Evolutionary conservation across 2,329 filamentous ascomycete species (phyloP).

Genomic region (Clonostachys solani): DNA sequence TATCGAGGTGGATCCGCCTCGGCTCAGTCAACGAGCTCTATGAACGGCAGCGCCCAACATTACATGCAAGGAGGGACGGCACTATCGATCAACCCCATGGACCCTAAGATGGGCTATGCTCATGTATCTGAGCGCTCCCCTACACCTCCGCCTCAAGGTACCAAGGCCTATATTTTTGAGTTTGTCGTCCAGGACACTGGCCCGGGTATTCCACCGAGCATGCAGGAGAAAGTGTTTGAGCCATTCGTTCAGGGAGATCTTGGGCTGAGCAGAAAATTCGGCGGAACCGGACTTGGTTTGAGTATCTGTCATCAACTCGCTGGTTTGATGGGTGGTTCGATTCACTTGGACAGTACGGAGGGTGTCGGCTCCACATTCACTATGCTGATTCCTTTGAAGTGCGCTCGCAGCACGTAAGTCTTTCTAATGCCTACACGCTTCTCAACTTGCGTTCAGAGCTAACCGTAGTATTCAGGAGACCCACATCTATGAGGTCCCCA

Average conservation of each 20-base stretch:
- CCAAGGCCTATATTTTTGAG: conserved; percentile 71
- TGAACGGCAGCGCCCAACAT: neutral
- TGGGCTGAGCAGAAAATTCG: conserved; percentile 83
- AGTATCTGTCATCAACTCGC: conserved; percentile 89
- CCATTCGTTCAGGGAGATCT: conserved; percentile 93
- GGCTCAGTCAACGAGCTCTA: conserved; percentile 44
- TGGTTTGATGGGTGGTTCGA: conserved; percentile 74
- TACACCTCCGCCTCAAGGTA: conserved; percentile 55
- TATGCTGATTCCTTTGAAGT: conserved; percentile 77
- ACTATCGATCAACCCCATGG: conserved; percentile 58
- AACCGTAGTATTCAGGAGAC: neutral
- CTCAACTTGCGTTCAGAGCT: too few relatives aligned
- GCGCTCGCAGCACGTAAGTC: conserved; percentile 56
- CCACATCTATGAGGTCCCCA: neutral
- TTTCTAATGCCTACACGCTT: too few relatives aligned
- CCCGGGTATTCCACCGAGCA: conserved; percentile 73
- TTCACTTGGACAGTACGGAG: conserved; percentile 66
- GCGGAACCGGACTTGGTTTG: conserved; percentile 81
- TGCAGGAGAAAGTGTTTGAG: conserved; percentile 84
- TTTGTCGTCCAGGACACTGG: conserved; percentile 89
- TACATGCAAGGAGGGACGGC: conserved; percentile 39
- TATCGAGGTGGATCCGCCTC: conserved; percentile 44
- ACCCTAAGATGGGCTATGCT: conserved; percentile 46
- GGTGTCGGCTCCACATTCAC: conserved; percentile 77
- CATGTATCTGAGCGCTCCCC: conserved; percentile 50